These are phyloP conservation scores for Boletus rubroflammeus DNA, from an alignment of 768 basidiomycete genomes.

Conservation along the genomic window DNA sequence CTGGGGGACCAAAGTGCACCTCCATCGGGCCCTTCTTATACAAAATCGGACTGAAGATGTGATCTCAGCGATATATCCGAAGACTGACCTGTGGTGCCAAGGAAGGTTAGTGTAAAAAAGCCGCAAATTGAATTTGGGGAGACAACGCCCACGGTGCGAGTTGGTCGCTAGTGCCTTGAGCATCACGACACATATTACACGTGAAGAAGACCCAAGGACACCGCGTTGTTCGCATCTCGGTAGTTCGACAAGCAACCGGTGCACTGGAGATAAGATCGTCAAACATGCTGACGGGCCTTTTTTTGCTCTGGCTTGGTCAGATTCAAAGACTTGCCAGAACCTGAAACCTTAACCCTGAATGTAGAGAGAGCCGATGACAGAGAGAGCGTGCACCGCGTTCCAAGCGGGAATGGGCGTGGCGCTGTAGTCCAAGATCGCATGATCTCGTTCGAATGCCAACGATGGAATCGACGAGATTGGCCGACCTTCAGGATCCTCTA, in stretches of 20 bases:
- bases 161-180: conserved; percentile 27
- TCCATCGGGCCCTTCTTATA: conserved; percentile 29
- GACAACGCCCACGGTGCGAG: conserved; percentile 23
- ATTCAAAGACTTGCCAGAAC: neutral
- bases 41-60: conserved; percentile 18
- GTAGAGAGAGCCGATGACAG: conserved; percentile 6
- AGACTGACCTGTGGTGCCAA: conserved; percentile 18
- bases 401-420: conserved; percentile 2
- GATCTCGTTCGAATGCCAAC: conserved; percentile 17
- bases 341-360: conserved; percentile 18
- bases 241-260: conserved; percentile 15
- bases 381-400: neutral
- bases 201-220: conserved; percentile 31
- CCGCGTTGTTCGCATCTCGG: conserved; percentile 25
- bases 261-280: conserved; percentile 19
- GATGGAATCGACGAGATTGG: conserved; percentile 21
- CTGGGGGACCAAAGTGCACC: conserved; percentile 4
- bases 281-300: conserved; percentile 11
- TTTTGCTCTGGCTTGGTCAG: conserved; percentile 22
- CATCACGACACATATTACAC: conserved; percentile 32
- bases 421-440: conserved; percentile 19
- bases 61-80: conserved; percentile 20
- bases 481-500: conserved; percentile 9
- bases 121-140: conserved; percentile 24
- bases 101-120: conserved; percentile 23